Conservation (phyloP, 140 eudicot species). For the Anethum foeniculum region DNA sequence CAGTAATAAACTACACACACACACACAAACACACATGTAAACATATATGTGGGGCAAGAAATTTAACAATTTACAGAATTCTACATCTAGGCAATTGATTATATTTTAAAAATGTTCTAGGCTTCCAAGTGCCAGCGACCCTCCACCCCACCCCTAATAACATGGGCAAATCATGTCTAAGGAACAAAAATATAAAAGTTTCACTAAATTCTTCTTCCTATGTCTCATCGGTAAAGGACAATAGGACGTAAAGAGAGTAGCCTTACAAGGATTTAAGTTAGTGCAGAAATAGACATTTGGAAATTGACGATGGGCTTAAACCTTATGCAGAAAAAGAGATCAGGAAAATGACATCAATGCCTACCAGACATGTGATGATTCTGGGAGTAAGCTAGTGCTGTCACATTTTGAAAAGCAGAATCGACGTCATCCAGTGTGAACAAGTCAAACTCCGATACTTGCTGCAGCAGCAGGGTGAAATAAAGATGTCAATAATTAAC, state of each 20-base stretch:
- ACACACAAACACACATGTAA: background rate
- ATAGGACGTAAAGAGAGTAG: background rate
- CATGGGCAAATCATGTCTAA: background rate
- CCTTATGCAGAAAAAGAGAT: background rate
- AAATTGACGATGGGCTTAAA: background rate
- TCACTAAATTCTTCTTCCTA: background rate
- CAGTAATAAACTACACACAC: background rate
- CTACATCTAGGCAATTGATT: background rate
- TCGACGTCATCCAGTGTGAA: slow-evolving; percentile 97
- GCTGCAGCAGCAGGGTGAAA: slow-evolving; percentile 44
- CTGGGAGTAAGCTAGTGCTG: slow-evolving; percentile 87
- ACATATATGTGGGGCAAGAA: background rate
- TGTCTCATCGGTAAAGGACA: background rate
- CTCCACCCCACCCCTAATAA: background rate
- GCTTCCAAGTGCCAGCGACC: background rate
- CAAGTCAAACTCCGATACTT: slow-evolving; percentile 87
- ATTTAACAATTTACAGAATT: background rate
- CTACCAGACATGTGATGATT: slow-evolving; percentile 83
- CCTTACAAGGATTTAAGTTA: background rate
- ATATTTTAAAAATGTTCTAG: background rate
- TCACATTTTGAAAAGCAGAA: slow-evolving; percentile 76
- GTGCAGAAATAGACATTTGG: background rate
- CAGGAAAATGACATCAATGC: slow-evolving; percentile 1
- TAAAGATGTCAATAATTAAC: slow-evolving; percentile 14
- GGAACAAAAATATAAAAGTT: background rate